A percentile compares a stretch with the other conserved stretches of the same genome.
Evolutionary conservation across 2,329 filamentous ascomycete genomes (phyloP).

Genomic region (Coniochaeta sp.): DNA sequence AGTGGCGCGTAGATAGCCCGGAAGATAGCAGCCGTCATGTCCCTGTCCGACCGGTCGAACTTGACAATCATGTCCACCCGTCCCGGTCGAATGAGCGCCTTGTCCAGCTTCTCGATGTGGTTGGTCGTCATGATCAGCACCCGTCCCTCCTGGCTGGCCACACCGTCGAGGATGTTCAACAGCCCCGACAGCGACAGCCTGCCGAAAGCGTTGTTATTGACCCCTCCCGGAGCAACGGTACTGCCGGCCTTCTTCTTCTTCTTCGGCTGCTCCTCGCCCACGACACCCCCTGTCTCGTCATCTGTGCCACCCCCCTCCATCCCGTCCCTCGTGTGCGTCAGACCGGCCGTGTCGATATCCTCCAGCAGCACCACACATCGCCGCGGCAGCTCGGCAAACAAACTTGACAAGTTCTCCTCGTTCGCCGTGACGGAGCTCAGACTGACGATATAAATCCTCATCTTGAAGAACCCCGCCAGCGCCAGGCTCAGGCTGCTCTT

Average conservation of each 20-base stretch:
- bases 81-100: slow-evolving; percentile 55
- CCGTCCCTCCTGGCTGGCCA: slow-evolving; percentile 56
- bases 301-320: slow-evolving; percentile 8
- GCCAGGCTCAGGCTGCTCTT: slow-evolving; percentile 69
- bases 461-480: slow-evolving; percentile 61
- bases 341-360: slow-evolving; percentile 67
- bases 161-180: slow-evolving; percentile 75
- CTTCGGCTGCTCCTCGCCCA: slow-evolving; percentile 8
- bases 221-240: slow-evolving; percentile 27
- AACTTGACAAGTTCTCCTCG: slow-evolving; percentile 56
- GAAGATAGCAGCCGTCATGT: slow-evolving; percentile 49
- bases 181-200: slow-evolving; percentile 67
- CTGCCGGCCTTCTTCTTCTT: slow-evolving; percentile 16
- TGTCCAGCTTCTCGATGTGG: slow-evolving; percentile 53
- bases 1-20: slow-evolving; percentile 48
- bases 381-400: slow-evolving; percentile 61
- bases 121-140: slow-evolving; percentile 62
- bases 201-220: slow-evolving; percentile 16
- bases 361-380: slow-evolving; percentile 69
- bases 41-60: slow-evolving; percentile 46
- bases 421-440: slow-evolving; percentile 55
- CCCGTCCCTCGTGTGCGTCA: slow-evolving; percentile 52
- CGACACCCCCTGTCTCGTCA: no score
- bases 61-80: slow-evolving; percentile 54
- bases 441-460: slow-evolving; percentile 67